Base-by-base conservation (phyloP, 352 stramenopile species). In the Pythium diclinum region DNA sequence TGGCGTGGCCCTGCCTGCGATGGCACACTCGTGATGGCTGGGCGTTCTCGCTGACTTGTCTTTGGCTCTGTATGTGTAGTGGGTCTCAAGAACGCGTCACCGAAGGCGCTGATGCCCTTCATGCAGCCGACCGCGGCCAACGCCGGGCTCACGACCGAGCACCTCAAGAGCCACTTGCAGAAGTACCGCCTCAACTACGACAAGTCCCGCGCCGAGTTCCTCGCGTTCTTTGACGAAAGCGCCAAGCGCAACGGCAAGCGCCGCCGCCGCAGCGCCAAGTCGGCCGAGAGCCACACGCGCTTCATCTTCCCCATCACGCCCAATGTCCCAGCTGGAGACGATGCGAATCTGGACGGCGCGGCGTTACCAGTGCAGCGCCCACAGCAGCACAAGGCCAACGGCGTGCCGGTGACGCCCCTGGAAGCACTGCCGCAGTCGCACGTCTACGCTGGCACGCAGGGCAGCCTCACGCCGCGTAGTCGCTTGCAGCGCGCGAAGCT, bases 141-240 rank as follows among this genome's bases (percentile, higher is more conserved):
- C 75, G 80, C 78, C 54, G 83, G 81, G n/a, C 76, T 92, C 46
- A 94, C 86, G 40, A 94, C 86, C 30, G 86, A 92, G 63, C 86
- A 93, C 38, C 73, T 95, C 33, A 95, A 95, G 76, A 92, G 82
- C 49, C 86, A 95, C 68, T 53, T 95, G 68, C 86, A 95, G 61
- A 95, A 95, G 69, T 95, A 92, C 67, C 86, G 86, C 10, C 80
- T 95, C 56, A 92, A 95, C 61, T 93, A 93, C 61, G 84, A 95
- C 49, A 81, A 81, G 30, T 93, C 84, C 25, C 79, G 86, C 7
- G 71, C 77, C 59, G 83, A 95, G 67, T 95, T 95, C 67, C 78
- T 95, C 36, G 79, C 89, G 61, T 89, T 85, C 64, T 93, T 91
- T 63, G 84, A 95, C 61, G 78, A 87, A 46, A 91, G 77, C 44